phyloP scores from a whole-genome alignment of 257 asterid genomes.

The Hygrophila difformis region DNA sequence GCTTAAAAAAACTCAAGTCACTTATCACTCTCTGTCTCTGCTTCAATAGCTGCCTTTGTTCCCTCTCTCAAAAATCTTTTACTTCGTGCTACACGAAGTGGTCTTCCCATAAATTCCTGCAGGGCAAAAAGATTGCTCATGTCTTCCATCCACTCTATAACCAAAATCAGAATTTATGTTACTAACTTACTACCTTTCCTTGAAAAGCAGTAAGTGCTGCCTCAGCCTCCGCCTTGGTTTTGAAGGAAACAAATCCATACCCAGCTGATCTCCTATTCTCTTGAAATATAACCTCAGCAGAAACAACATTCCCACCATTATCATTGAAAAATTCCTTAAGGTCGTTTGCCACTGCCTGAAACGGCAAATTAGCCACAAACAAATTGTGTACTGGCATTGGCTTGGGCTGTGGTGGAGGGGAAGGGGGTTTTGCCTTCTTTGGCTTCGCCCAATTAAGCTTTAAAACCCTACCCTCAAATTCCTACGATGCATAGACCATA shows the following conservation, averaged over 20 bases:
- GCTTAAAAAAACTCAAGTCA: constrained; percentile 16
- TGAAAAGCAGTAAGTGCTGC: constrained; percentile 55
- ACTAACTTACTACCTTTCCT: constrained; percentile 53
- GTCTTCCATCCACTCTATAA: constrained; percentile 3
- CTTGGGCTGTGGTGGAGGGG: constrained; percentile 32
- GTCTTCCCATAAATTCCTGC: constrained; percentile 89
- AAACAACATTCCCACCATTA: constrained; percentile 51
- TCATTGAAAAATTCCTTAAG: constrained; percentile 70
- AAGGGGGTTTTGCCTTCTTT: constrained; percentile 39
- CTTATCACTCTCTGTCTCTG: constrained; percentile 26
- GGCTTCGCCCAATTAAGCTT: constrained; percentile 80
- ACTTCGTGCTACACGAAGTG: constrained; percentile 61
- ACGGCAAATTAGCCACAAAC: constrained; percentile 65
- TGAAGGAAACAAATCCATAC: constrained; percentile 84
- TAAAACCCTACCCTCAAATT: constrained; percentile 67
- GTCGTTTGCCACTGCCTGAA: constrained; percentile 62
- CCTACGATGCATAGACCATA: constrained; percentile 34
- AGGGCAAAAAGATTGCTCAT: constrained; percentile 14
- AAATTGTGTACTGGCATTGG: constrained; percentile 60
- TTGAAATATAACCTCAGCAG: constrained; percentile 65
- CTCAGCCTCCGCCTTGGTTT: constrained; percentile 65
- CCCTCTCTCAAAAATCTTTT: constrained; percentile 50
- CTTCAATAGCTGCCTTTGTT: constrained; percentile 43
- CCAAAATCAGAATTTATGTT: background rate
- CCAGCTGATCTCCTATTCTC: constrained; percentile 69